Evolutionary conservation across 306 rosid species (phyloP).

Genomic region (Castanea sativa): DNA sequence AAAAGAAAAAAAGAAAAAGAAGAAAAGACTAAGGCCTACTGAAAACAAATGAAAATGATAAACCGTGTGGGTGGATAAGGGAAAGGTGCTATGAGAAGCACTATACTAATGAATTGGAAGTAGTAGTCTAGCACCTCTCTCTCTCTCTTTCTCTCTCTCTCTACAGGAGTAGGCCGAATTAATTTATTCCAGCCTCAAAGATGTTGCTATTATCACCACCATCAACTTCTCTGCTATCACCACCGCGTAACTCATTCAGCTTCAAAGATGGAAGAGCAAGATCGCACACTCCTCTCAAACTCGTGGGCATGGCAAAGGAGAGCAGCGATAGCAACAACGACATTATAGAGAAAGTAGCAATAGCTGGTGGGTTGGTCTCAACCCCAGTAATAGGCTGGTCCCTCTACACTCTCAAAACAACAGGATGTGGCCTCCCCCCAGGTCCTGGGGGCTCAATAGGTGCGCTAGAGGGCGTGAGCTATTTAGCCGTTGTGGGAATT

Average conservation of each 20-base stretch:
- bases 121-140: background rate
- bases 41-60: no score
- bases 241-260: background rate
- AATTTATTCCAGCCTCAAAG: constrained; percentile 6
- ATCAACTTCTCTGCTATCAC: constrained; percentile 8
- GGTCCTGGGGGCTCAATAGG: constrained; percentile 93
- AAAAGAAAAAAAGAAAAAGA: no score
- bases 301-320: constrained; percentile 63
- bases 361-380: constrained; percentile 73
- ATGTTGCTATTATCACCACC: constrained; percentile 45
- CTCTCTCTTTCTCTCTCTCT: background rate
- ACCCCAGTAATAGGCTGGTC: constrained; percentile 88
- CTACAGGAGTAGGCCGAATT: background rate
- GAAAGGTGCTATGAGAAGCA: no score
- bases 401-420: constrained; percentile 83
- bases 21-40: fast-evolving
- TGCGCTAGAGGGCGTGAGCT: constrained; percentile 89
- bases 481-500: constrained; percentile 65
- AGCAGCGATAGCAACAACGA: constrained; percentile 39
- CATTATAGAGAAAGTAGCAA: constrained; percentile 56
- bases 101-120: background rate
- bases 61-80: no score
- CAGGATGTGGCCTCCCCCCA: constrained; percentile 90
- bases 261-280: constrained; percentile 13
- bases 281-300: constrained; percentile 24